These are phyloP conservation scores for Colletotrichum noveboracense DNA, from an alignment of 2,329 filamentous ascomycete genomes.

Conservation along the genomic window DNA sequence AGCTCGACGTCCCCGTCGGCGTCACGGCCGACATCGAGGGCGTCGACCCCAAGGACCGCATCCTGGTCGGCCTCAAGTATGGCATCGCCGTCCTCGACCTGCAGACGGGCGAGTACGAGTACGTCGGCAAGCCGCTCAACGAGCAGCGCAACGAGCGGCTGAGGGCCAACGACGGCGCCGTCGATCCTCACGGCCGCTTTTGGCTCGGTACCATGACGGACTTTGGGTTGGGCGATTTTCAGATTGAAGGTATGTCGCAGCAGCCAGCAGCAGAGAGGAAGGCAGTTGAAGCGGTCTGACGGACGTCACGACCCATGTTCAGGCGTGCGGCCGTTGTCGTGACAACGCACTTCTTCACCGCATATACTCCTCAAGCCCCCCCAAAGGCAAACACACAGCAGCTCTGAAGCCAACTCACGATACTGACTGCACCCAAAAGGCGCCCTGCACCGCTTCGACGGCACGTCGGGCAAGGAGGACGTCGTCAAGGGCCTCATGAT, in stretches of 20 bases:
- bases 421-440: slow-evolving; percentile 51
- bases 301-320: background rate
- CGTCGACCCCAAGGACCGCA: slow-evolving; percentile 63
- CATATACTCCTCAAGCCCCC: background rate
- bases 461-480: slow-evolving; percentile 62
- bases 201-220: slow-evolving; percentile 91
- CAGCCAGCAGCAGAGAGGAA: background rate
- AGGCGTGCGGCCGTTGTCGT: background rate
- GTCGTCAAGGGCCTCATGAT: slow-evolving; percentile 73
- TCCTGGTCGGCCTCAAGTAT: slow-evolving; percentile 81
- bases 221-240: slow-evolving; percentile 59
- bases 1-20: slow-evolving; percentile 60
- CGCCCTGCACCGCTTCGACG: slow-evolving; percentile 74
- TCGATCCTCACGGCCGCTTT: slow-evolving; percentile 81
- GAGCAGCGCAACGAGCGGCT: slow-evolving; percentile 56
- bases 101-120: slow-evolving; percentile 56
- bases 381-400: background rate
- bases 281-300: background rate
- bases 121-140: slow-evolving; percentile 56
- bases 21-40: slow-evolving; percentile 83
- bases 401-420: background rate
- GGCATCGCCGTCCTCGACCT: slow-evolving; percentile 82
- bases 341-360: background rate
- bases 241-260: slow-evolving; percentile 58
- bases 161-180: slow-evolving; percentile 81